Evolutionary conservation across 176 grass and related monocot species (phyloP).

Genomic region (Phragmites australis): DNA sequence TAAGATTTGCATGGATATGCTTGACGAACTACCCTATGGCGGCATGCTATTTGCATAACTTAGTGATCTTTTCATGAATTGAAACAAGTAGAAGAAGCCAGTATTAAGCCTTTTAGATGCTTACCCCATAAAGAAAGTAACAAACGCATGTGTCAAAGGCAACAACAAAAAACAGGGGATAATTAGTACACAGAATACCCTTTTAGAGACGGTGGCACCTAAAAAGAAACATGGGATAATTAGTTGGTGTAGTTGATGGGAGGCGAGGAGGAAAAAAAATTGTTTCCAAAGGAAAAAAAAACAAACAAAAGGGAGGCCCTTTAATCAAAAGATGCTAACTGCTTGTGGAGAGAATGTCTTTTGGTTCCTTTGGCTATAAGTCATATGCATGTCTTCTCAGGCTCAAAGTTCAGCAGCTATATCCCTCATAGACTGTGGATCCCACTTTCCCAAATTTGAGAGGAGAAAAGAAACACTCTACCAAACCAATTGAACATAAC

Average conservation of each 20-base stretch:
- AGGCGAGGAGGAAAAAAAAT: slow-evolving; percentile 19
- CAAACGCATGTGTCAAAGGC: slow-evolving; percentile 31
- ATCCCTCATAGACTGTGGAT: slow-evolving; percentile 47
- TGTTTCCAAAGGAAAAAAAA: slow-evolving; percentile 29
- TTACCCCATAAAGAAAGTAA: slow-evolving; percentile 36
- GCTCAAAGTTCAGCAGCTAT: slow-evolving; percentile 42
- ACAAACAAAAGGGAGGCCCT: slow-evolving; percentile 46
- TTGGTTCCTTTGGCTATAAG: slow-evolving; percentile 58
- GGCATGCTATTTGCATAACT: background rate
- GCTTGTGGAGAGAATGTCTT: slow-evolving; percentile 58
- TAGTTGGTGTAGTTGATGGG: slow-evolving; percentile 47
- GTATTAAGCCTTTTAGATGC: slow-evolving; percentile 31
- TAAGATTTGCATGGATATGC: background rate
- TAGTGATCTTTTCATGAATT: background rate
- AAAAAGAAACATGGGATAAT: slow-evolving; percentile 43
- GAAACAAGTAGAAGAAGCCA: slow-evolving; percentile 27
- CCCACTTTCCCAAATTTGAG: slow-evolving; percentile 59
- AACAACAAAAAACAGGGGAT: slow-evolving; percentile 1
- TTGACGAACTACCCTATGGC: background rate
- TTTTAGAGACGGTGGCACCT: slow-evolving; percentile 42
- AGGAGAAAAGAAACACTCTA: slow-evolving; percentile 33
- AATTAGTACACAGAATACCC: slow-evolving; percentile 42
- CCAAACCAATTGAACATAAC: slow-evolving; percentile 50
- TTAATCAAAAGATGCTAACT: slow-evolving; percentile 66
- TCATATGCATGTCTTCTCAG: slow-evolving; percentile 46